A percentile compares a stretch with the other conserved stretches of the same genome.
These are phyloP conservation scores for Macrophomina phaseolina DNA, from an alignment of 2,329 filamentous ascomycete species.

Conservation along the genomic window DNA sequence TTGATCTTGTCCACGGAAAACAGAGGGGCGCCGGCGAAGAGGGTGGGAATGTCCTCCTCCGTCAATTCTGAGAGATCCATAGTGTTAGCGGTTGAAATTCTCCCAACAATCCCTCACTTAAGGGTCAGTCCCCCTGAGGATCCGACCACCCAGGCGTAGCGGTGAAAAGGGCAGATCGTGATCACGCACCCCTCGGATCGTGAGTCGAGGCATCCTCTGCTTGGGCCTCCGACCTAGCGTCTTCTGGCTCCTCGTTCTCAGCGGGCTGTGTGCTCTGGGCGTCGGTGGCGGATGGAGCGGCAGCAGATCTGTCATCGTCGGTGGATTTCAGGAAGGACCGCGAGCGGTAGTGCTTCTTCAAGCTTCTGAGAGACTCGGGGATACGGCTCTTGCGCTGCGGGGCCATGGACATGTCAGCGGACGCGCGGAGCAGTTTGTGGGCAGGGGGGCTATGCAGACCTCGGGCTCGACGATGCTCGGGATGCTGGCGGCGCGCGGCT, in stretches of 20 bases:
- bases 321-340: slow-evolving; percentile 20
- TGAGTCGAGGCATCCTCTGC: slow-evolving; percentile 15
- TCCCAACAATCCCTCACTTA: neutral
- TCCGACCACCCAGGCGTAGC: slow-evolving; percentile 16
- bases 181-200: slow-evolving; percentile 26
- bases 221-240: slow-evolving; percentile 19
- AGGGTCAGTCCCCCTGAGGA: slow-evolving; percentile 18
- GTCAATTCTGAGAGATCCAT: slow-evolving; percentile 48
- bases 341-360: slow-evolving; percentile 26
- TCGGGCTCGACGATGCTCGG: slow-evolving; percentile 18
- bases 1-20: slow-evolving; percentile 68
- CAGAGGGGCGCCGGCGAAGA: slow-evolving; percentile 78
- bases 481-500: slow-evolving; percentile 20
- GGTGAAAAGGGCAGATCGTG: slow-evolving; percentile 25
- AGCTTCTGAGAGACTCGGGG: slow-evolving; percentile 18
- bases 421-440: neutral
- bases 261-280: neutral
- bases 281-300: slow-evolving; percentile 13
- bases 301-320: slow-evolving; percentile 15
- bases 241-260: neutral
- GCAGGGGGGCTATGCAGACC: slow-evolving; percentile 6
- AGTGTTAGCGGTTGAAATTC: slow-evolving; percentile 19
- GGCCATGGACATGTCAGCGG: slow-evolving; percentile 11
- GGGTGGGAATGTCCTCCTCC: slow-evolving; percentile 67
- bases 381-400: slow-evolving; percentile 23